Evolutionary conservation across 192 early-diverging fungal species (phyloP).

Genomic region (Backusella australiensis): DNA sequence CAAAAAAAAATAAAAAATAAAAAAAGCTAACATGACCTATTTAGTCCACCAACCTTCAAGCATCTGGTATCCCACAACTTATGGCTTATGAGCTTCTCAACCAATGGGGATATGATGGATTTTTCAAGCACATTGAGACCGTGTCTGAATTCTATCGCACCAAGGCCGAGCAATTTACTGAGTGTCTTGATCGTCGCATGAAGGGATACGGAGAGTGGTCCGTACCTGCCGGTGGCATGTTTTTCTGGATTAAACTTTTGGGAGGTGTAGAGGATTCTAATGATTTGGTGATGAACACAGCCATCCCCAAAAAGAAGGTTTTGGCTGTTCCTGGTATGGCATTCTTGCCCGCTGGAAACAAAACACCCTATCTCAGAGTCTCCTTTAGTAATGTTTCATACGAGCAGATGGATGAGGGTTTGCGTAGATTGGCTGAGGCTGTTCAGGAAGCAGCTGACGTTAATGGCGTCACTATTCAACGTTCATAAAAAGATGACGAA

Average conservation of each 20-base stretch:
- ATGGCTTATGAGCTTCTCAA: constrained; percentile 69
- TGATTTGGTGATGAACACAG: constrained; percentile 57
- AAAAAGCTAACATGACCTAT: constrained; percentile 2
- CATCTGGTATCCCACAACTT: constrained; percentile 79
- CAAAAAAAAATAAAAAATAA: not conserved
- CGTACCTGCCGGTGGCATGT: constrained; percentile 59
- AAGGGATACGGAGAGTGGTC: constrained; percentile 56
- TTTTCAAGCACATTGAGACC: constrained; percentile 64
- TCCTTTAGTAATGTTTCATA: constrained; percentile 67
- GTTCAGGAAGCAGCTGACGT: constrained; percentile 37
- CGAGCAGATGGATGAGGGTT: constrained; percentile 59
- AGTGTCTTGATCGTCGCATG: constrained; percentile 60
- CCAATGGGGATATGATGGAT: constrained; percentile 81
- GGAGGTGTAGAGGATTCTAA: constrained; percentile 48
- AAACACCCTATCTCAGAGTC: constrained; percentile 61
- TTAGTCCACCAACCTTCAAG: constrained; percentile 80
- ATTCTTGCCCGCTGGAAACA: constrained; percentile 37
- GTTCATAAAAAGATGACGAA: not conserved
- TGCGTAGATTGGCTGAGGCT: constrained; percentile 58
- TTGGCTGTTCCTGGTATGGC: constrained; percentile 68
- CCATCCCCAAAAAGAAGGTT: constrained; percentile 63
- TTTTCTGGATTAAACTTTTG: constrained; percentile 78
- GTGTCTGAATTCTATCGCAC: constrained; percentile 75
- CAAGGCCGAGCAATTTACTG: constrained; percentile 68
- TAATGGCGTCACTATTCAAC: not conserved